phyloP scores from a whole-genome alignment of 495 filamentous ascomycete species.

The Lineolata rhizophorae region DNA sequence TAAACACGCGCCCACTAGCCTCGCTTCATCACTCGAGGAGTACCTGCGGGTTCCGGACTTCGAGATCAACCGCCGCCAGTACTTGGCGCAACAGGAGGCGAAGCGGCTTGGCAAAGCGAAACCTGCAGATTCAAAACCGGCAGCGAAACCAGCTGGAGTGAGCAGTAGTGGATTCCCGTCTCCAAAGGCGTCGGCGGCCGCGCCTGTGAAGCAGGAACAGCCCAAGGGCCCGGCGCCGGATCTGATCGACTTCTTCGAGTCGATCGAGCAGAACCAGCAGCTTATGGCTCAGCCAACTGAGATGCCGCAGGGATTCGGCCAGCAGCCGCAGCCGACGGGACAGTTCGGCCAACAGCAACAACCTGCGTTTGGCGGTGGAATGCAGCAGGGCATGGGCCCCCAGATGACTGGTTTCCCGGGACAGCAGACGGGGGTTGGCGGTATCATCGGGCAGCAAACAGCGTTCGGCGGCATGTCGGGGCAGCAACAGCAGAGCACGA shows the following conservation, averaged over 20 bases:
- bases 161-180: constrained; percentile 8
- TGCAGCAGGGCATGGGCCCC: constrained; percentile 10
- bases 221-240: constrained; percentile 52
- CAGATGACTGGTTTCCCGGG: constrained; percentile 23
- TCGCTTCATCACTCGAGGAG: constrained; percentile 77
- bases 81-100: constrained; percentile 63
- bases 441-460: constrained; percentile 24
- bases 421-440: constrained; percentile 14
- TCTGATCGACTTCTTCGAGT: constrained; percentile 96
- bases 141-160: constrained; percentile 12
- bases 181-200: constrained; percentile 8
- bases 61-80: constrained; percentile 80
- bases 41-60: constrained; percentile 94
- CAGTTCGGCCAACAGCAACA: too few relatives aligned
- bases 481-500: constrained; percentile 24
- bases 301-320: too few relatives aligned
- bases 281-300: constrained; percentile 37
- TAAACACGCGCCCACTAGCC: constrained; percentile 85
- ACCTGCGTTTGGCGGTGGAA: too few relatives aligned
- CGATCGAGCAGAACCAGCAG: constrained; percentile 84
- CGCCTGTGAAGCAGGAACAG: constrained; percentile 20
- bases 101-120: constrained; percentile 27
- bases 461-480: constrained; percentile 25
- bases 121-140: constrained; percentile 9
- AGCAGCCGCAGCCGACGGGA: too few relatives aligned